Evolutionary conservation across 441 rosid species (phyloP), one percentile per base, ranked within the genome.

Genomic region (Viola pubescens): DNA sequence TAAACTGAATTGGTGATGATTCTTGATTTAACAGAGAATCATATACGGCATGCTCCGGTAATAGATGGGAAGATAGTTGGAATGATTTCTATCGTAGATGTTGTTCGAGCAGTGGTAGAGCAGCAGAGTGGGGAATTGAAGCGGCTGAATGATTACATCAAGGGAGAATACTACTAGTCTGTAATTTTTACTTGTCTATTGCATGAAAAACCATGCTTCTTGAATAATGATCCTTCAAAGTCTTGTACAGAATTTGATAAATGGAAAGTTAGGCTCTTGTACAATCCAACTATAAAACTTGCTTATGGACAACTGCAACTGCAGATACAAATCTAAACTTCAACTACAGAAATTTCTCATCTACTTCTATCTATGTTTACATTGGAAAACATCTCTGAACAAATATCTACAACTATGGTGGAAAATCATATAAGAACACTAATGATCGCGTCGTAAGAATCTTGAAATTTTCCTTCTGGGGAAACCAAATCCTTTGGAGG

Each of bases 41-140:
- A 75, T 5, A 79, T 91, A 54, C 75, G 94, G 14, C 97, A 91
- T 63, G 85, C 76, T 47, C 97, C 97, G 0, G 95, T 89, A 10
- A 85, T 89, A 48, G 86, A 89, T n/a, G 90, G 86, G 40, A 87
- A 76, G 73, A 78, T 91, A 47, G 85, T 81, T 0, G 98, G 98
- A 56, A 77, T 89, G 87, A 79, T 88, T 57, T 91, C 96, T 4
- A 80, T 86, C 4, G 92, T 79, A 44, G 92, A 86, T 66, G 92
- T 86, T 8, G 89, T 88, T 38, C 72, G 73, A 66, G 84, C 90
- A n/a, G 82, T 83, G 48, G 90, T 91, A 34, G 90, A 86, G 41
- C 96, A 88, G 73, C 94, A 91, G 67, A 73, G 52, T 12, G 81
- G 89, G 43, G 95, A 87, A 74, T 52, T 87, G 48, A 85, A 73